phyloP scores from a whole-genome alignment of 1,284 basidiomycete genomes.

The Moesziomyces parantarcticus region DNA sequence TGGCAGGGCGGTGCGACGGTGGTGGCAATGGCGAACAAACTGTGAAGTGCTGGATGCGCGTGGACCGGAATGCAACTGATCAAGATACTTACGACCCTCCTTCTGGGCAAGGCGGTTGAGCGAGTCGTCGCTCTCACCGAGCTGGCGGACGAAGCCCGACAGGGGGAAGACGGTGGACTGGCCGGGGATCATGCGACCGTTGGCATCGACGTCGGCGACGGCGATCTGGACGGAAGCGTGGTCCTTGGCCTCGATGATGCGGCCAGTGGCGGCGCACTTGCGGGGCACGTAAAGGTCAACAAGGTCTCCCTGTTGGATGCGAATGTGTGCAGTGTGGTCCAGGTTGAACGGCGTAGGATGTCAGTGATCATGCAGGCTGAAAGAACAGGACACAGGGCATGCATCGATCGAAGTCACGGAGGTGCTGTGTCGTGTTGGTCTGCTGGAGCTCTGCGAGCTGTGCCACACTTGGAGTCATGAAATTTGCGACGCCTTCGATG shows the following conservation, averaged over 20 bases:
- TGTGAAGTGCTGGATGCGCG: not conserved
- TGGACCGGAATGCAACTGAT: not conserved
- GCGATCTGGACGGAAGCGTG: constrained; percentile 97
- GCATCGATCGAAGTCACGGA: constrained; percentile 4
- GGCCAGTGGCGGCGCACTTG: constrained; percentile 85
- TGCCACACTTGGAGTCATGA: no score
- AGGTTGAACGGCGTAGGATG: constrained; percentile 1
- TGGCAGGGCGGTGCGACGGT: not conserved
- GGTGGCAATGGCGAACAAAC: not conserved
- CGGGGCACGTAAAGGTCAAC: constrained; percentile 99
- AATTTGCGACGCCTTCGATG: no score
- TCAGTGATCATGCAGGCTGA: constrained; percentile 14
- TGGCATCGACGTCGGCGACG: constrained; percentile 92
- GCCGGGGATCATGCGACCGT: constrained; percentile 86
- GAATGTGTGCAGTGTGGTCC: constrained; percentile 1
- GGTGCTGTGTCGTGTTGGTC: not conserved
- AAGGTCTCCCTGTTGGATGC: constrained; percentile 82
- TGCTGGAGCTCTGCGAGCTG: no score
- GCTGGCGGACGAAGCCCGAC: constrained; percentile 90
- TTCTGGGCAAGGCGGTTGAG: constrained; percentile 95
- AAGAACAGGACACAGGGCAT: not conserved
- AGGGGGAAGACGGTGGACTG: constrained; percentile 89
- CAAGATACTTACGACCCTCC: constrained; percentile 84
- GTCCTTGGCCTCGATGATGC: constrained; percentile 97
- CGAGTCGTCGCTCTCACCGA: constrained; percentile 97